Percentiles rank a stretch among this genome's conserved stretches.
Conservation (phyloP, 768 basidiomycete species). For the Termitomyces sp. region DNA sequence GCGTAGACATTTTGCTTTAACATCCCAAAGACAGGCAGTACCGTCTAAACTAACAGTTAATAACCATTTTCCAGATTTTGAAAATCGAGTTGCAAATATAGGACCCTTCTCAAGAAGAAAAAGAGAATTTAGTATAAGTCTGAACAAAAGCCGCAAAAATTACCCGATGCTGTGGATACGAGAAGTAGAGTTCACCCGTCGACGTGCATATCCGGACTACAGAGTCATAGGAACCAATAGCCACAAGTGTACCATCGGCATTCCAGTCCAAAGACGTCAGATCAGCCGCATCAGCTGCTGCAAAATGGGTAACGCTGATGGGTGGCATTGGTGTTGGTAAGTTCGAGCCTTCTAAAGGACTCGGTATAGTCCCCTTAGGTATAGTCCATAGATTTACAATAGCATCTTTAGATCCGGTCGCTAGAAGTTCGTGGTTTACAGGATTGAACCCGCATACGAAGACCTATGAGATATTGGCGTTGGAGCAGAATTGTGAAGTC, state of each 20-base stretch:
- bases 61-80: slow-evolving; percentile 66
- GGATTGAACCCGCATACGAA: slow-evolving; percentile 84
- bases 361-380: slow-evolving; percentile 49
- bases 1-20: slow-evolving; percentile 53
- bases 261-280: slow-evolving; percentile 79
- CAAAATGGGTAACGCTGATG: slow-evolving; percentile 44
- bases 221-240: slow-evolving; percentile 75
- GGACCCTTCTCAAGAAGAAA: slow-evolving; percentile 57
- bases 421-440: slow-evolving; percentile 48
- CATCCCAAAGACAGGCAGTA: slow-evolving; percentile 76
- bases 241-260: slow-evolving; percentile 63
- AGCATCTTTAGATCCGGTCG: slow-evolving; percentile 78
- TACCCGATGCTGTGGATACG: slow-evolving; percentile 63
- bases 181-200: slow-evolving; percentile 58
- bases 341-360: slow-evolving; percentile 23
- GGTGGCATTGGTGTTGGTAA: slow-evolving; percentile 27
- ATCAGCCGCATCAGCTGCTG: slow-evolving; percentile 47
- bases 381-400: slow-evolving; percentile 71
- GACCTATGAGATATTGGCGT: slow-evolving; percentile 40
- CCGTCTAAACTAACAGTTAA: slow-evolving; percentile 75
- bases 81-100: slow-evolving; percentile 77
- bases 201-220: slow-evolving; percentile 63
- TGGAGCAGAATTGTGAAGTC: neutral
- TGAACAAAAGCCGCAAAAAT: slow-evolving; percentile 15
- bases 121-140: slow-evolving; percentile 16